phyloP scores from a whole-genome alignment of 2,329 filamentous ascomycete genomes.

The Apiospora marii region DNA sequence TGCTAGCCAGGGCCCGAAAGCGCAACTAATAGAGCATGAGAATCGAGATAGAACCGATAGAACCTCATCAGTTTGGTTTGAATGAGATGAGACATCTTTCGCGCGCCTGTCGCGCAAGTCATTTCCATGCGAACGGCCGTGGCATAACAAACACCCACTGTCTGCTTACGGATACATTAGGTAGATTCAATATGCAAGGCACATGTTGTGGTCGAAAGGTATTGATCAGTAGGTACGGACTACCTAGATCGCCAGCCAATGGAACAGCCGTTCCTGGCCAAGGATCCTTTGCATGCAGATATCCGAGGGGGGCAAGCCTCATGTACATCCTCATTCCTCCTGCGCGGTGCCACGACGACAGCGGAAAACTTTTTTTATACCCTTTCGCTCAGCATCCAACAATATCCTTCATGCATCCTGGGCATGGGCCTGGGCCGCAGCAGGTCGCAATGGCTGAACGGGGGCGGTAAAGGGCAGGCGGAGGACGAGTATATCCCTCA shows the following conservation, averaged over 20 bases:
- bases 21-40: neutral
- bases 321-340: conserved; percentile 1
- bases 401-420: neutral
- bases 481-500: neutral
- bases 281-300: neutral
- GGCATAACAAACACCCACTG: neutral
- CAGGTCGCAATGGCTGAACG: neutral
- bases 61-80: neutral
- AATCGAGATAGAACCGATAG: neutral
- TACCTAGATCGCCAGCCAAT: neutral
- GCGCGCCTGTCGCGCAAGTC: neutral
- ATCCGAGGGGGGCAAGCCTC: conserved; percentile 1
- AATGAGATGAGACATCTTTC: neutral
- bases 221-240: neutral
- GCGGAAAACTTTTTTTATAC: neutral
- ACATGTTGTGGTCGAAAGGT: neutral
- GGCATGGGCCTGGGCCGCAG: neutral
- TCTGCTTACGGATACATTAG: neutral
- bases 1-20: neutral
- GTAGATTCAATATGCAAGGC: neutral
- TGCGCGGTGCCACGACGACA: neutral
- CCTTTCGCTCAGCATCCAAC: neutral
- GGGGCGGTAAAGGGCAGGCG: neutral
- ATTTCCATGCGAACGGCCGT: neutral
- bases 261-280: neutral